A percentile compares a stretch with the other conserved stretches of the same genome.
These are phyloP conservation scores for Xylaria sp. DNA, from an alignment of 2,329 filamentous ascomycete species.

Conservation along the genomic window DNA sequence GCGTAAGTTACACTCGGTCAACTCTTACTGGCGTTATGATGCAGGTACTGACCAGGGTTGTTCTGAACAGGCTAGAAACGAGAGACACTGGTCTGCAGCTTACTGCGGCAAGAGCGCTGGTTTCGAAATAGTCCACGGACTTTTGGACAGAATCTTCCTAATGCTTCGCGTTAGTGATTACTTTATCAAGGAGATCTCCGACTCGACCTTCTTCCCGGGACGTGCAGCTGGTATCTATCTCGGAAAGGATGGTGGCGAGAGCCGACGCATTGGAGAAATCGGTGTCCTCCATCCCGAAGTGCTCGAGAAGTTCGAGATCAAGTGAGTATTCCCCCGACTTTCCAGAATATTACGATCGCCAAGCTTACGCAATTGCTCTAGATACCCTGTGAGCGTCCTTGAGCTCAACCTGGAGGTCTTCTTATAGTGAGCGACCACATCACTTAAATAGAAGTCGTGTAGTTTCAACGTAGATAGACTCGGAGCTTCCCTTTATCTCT, in stretches of 20 bases:
- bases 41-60: not conserved
- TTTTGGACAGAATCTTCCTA: constrained; percentile 83
- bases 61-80: constrained; percentile 71
- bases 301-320: constrained; percentile 60
- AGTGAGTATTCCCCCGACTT: constrained; percentile 39
- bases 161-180: constrained; percentile 84
- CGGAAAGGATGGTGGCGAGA: constrained; percentile 57
- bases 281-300: constrained; percentile 92
- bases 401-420: constrained; percentile 95
- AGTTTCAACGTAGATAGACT: not conserved
- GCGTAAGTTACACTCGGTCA: constrained; percentile 6
- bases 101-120: constrained; percentile 93
- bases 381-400: constrained; percentile 74
- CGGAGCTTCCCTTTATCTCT: not conserved
- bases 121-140: constrained; percentile 91
- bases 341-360: not conserved
- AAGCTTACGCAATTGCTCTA: constrained; percentile 8
- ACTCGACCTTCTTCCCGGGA: constrained; percentile 86
- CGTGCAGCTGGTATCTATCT: constrained; percentile 83
- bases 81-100: constrained; percentile 91
- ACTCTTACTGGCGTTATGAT: not conserved
- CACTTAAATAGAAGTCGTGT: not conserved
- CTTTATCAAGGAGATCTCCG: constrained; percentile 90
- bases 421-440: constrained; percentile 50
- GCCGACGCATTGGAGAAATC: constrained; percentile 76